These are phyloP conservation scores for Pleurotus pulmonarius DNA, from an alignment of 768 basidiomycete species.

Conservation along the genomic window DNA sequence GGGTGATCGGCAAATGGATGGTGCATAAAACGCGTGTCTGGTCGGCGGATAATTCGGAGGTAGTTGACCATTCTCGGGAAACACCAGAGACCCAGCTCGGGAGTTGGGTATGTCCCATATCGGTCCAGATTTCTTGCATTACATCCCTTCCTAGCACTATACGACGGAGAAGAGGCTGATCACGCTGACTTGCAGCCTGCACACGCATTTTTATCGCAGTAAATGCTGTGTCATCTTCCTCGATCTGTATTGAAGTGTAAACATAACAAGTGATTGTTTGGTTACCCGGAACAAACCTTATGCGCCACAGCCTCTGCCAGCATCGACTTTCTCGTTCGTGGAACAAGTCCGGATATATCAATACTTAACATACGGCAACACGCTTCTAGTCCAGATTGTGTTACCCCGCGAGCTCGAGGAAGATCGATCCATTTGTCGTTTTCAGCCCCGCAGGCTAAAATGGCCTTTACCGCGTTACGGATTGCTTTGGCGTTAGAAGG, in stretches of 20 bases:
- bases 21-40: conserved; percentile 23
- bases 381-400: too few species aligned
- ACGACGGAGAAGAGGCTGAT: neutral
- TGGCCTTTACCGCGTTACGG: too few species aligned
- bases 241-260: neutral
- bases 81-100: conserved; percentile 26
- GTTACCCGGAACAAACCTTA: neutral
- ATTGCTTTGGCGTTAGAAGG: too few species aligned
- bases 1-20: conserved; percentile 22
- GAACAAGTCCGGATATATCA: neutral
- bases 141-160: conserved; percentile 24
- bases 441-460: too few species aligned
- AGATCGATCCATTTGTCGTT: too few species aligned
- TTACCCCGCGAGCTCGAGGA: too few species aligned
- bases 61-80: conserved; percentile 25
- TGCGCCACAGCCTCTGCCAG: neutral
- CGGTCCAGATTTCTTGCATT: conserved; percentile 22
- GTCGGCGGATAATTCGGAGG: conserved; percentile 23
- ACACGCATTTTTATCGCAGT: conserved; percentile 5
- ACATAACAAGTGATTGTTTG: neutral
- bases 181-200: neutral
- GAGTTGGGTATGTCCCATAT: conserved; percentile 22
- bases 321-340: neutral
- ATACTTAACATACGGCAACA: too few species aligned
- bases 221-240: neutral